A percentile compares a stretch with the other conserved stretches of the same genome.
These are phyloP conservation scores for Leptographium radiaticola DNA, from an alignment of 2,329 filamentous ascomycete species.

Conservation along the genomic window DNA sequence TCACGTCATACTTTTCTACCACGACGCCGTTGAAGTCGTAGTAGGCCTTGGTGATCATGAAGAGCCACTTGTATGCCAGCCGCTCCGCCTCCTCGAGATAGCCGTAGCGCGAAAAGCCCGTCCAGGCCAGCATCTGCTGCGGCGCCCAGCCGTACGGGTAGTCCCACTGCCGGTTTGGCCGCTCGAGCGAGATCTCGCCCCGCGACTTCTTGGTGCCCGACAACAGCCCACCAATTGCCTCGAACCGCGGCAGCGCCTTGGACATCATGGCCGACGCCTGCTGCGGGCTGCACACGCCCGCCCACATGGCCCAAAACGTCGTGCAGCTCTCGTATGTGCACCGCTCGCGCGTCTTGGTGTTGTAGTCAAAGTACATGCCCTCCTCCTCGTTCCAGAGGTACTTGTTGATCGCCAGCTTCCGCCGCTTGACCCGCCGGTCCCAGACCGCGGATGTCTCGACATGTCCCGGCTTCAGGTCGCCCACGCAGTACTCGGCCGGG, in stretches of 20 bases:
- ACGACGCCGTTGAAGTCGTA: constrained; percentile 97
- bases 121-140: constrained; percentile 97
- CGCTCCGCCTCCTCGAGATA: constrained; percentile 83
- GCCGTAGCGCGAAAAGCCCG: constrained; percentile 78
- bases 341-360: constrained; percentile 70
- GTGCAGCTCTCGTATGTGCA: constrained; percentile 82
- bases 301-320: constrained; percentile 97
- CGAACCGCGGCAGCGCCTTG: constrained; percentile 74
- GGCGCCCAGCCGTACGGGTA: constrained; percentile 97
- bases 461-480: constrained; percentile 51
- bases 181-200: constrained; percentile 62
- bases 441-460: constrained; percentile 74
- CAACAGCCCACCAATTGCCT: constrained; percentile 74
- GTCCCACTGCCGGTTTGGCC: constrained; percentile 96
- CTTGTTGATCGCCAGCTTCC: constrained; percentile 79
- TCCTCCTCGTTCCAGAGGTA: constrained; percentile 85
- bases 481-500: constrained; percentile 67
- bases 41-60: constrained; percentile 97
- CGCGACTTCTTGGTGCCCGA: constrained; percentile 85
- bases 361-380: constrained; percentile 97
- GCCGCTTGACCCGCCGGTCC: constrained; percentile 76
- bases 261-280: constrained; percentile 77
- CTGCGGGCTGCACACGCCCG: constrained; percentile 69
- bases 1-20: constrained; percentile 98
- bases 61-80: constrained; percentile 90